Evolutionary conservation across 805 yeast genomes (phyloP).

Genomic region (Wickerhamiella cacticola): DNA sequence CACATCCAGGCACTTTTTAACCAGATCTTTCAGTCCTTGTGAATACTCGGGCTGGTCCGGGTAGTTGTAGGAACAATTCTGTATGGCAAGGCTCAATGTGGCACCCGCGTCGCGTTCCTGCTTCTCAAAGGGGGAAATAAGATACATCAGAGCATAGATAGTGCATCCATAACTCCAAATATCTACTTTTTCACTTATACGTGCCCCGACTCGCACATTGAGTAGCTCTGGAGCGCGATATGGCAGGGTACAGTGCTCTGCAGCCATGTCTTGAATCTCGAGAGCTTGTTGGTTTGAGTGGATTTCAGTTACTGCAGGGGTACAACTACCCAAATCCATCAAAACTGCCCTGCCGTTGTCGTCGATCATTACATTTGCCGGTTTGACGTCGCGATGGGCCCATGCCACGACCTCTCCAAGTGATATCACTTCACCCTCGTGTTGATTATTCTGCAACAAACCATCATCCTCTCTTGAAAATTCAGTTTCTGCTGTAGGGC

Average conservation of each 20-base stretch:
- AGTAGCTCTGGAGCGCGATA: constrained; percentile 85
- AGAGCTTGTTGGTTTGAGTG: constrained; percentile 58
- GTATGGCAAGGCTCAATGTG: constrained; percentile 61
- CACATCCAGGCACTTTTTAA: constrained; percentile 48
- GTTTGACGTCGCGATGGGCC: constrained; percentile 81
- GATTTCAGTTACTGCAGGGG: constrained; percentile 45
- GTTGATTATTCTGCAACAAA: constrained; percentile 22
- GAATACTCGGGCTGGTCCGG: constrained; percentile 46
- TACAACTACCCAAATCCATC: constrained; percentile 74
- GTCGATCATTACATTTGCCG: constrained; percentile 75
- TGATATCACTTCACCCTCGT: constrained; percentile 33
- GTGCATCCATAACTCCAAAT: constrained; percentile 90
- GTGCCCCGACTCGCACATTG: constrained; percentile 57
- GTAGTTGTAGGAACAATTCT: constrained; percentile 49
- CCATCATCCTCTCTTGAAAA: constrained; percentile 27
- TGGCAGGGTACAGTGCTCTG: constrained; percentile 74
- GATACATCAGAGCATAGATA: constrained; percentile 63
- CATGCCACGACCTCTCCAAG: constrained; percentile 49
- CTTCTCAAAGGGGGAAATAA: constrained; percentile 76
- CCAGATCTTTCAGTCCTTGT: constrained; percentile 42
- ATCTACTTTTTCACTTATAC: constrained; percentile 63
- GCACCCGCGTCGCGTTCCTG: constrained; percentile 76
- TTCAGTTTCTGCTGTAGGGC: constrained; percentile 27
- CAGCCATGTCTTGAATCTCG: constrained; percentile 66
- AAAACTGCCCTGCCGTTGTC: constrained; percentile 65